Percentiles rank a stretch among this genome's conserved stretches.
phyloP scores from a whole-genome alignment of 768 basidiomycete genomes.

The Melanogaster broomeanus region DNA sequence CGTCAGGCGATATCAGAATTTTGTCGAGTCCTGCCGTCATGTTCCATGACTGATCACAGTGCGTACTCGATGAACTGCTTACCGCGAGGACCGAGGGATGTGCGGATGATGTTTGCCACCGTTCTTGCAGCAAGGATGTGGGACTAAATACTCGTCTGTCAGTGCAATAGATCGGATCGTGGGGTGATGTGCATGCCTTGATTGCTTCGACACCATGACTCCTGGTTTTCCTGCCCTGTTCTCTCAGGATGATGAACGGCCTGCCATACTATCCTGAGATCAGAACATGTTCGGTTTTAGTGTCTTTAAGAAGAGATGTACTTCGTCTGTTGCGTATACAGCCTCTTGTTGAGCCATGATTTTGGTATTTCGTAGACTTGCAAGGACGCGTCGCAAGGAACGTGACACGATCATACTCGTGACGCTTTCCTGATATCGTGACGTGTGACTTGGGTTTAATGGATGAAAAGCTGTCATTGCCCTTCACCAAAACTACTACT shows the following conservation, averaged over 20 bases:
- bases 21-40: constrained; percentile 79
- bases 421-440: constrained; percentile 28
- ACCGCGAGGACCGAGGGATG: constrained; percentile 95
- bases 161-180: background rate
- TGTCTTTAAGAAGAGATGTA: constrained; percentile 25
- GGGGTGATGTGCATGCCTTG: constrained; percentile 57
- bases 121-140: constrained; percentile 96
- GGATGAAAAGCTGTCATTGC: constrained; percentile 2
- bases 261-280: constrained; percentile 70
- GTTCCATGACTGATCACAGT: constrained; percentile 13
- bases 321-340: constrained; percentile 87
- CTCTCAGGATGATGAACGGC: constrained; percentile 96
- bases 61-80: constrained; percentile 13
- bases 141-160: constrained; percentile 47
- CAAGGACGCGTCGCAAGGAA: constrained; percentile 14
- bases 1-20: constrained; percentile 93
- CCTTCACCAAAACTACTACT: constrained; percentile 25
- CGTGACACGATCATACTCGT: constrained; percentile 30
- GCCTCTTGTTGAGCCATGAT: constrained; percentile 55
- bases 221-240: constrained; percentile 91
- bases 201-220: constrained; percentile 93
- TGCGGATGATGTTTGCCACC: constrained; percentile 92
- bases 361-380: background rate
- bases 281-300: background rate
- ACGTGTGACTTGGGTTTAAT: constrained; percentile 27